These are phyloP conservation scores for Coniochaeta pulveracea DNA, from an alignment of 2,329 filamentous ascomycete genomes.

Conservation along the genomic window DNA sequence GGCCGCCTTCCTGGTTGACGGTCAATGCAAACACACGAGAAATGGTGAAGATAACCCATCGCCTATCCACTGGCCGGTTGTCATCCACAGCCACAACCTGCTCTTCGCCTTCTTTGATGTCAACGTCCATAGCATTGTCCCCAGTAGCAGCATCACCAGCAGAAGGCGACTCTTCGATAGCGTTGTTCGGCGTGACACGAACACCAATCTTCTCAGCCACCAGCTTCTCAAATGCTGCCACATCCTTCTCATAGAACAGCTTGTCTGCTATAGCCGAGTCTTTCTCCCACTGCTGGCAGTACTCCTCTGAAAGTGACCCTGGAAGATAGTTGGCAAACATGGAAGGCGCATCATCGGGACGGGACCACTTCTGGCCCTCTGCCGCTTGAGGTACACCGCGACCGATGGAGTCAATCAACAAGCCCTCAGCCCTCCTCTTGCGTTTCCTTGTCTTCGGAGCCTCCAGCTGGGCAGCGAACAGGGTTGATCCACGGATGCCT, in stretches of 20 bases:
- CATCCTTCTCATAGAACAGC: constrained; percentile 31
- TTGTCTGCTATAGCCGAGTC: constrained; percentile 36
- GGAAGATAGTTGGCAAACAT: constrained; percentile 29
- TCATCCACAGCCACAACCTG: too few species aligned
- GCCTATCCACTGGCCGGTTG: constrained; percentile 54
- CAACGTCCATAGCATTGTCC: constrained; percentile 5
- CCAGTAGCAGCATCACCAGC: constrained; percentile 6
- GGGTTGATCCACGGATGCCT: constrained; percentile 48
- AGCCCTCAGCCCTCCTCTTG: constrained; percentile 44
- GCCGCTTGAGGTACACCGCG: constrained; percentile 41
- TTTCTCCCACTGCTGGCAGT: constrained; percentile 30
- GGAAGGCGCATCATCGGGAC: constrained; percentile 16
- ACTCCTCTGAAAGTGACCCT: constrained; percentile 37
- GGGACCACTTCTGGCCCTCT: constrained; percentile 20
- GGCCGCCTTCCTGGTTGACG: constrained; percentile 27
- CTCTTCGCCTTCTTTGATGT: constrained; percentile 14
- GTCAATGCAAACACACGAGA: constrained; percentile 49
- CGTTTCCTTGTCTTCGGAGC: constrained; percentile 43
- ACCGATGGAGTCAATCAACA: constrained; percentile 64
- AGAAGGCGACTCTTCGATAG: constrained; percentile 8
- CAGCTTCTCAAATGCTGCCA: constrained; percentile 37
- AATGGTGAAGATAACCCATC: constrained; percentile 54
- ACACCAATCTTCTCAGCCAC: constrained; percentile 38
- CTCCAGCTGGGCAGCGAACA: constrained; percentile 61
- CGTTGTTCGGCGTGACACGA: constrained; percentile 14